phyloP scores from a whole-genome alignment of 2,329 filamentous ascomycete genomes.

The Xylariaceae sp. region DNA sequence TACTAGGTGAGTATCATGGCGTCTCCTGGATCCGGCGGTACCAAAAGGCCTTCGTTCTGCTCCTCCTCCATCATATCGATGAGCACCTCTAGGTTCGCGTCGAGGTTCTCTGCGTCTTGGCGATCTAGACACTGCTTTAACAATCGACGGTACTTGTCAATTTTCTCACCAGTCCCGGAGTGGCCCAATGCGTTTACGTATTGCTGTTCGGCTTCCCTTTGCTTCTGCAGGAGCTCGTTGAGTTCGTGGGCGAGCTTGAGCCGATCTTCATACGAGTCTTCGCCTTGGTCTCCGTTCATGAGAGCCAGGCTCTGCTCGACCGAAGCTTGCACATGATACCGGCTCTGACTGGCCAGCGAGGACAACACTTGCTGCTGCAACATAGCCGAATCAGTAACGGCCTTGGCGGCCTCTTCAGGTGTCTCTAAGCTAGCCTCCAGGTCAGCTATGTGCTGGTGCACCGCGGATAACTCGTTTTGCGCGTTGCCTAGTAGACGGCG shows the following conservation, averaged over 20 bases:
- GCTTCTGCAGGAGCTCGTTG: conserved; percentile 51
- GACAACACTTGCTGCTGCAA: conserved; percentile 46
- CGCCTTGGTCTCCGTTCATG: conserved; percentile 44
- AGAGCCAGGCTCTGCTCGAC: conserved; percentile 47
- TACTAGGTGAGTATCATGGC: conserved; percentile 27
- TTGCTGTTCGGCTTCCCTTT: conserved; percentile 57
- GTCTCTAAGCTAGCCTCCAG: conserved; percentile 51
- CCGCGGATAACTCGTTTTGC: conserved; percentile 58
- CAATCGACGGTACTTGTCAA: conserved; percentile 66
- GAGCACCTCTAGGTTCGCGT: conserved; percentile 56
- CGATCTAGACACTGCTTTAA: conserved; percentile 64
- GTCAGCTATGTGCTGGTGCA: conserved; percentile 56
- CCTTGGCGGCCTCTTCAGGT: conserved; percentile 48
- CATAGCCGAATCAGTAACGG: conserved; percentile 46
- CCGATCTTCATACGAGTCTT: conserved; percentile 50
- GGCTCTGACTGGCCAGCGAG: conserved; percentile 48
- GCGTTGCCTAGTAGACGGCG: conserved; percentile 61
- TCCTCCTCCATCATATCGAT: conserved; percentile 61
- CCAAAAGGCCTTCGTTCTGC: conserved; percentile 38
- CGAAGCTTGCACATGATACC: conserved; percentile 47
- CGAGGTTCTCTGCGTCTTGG: conserved; percentile 61
- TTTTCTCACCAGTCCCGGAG: conserved; percentile 66
- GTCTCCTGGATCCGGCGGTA: conserved; percentile 19
- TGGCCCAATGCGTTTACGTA: conserved; percentile 64
- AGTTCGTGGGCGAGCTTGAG: conserved; percentile 55